Percentiles rank a stretch among this genome's conserved stretches.
Evolutionary conservation across 2,329 filamentous ascomycete genomes (phyloP).

Genomic region (Diaporthe caulivora): DNA sequence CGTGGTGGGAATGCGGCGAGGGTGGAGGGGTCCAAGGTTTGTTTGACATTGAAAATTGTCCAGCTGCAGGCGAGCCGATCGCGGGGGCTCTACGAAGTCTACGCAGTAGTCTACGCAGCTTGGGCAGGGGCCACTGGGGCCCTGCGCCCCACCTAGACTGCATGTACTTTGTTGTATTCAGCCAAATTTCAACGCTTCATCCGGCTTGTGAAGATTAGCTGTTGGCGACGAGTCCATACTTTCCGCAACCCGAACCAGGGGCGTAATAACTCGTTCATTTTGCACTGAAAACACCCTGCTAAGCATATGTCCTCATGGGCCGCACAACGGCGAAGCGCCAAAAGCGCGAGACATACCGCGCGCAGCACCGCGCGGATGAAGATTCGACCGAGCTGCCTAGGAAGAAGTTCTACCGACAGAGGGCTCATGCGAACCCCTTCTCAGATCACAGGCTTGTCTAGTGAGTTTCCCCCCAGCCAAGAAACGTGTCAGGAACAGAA

Average conservation of each 20-base stretch:
- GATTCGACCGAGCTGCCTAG: slow-evolving; percentile 77
- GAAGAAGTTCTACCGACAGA: slow-evolving; percentile 96
- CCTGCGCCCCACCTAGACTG: not conserved
- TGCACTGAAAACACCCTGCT: not conserved
- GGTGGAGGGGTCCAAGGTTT: slow-evolving; percentile 39
- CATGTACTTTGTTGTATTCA: not conserved
- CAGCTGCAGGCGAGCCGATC: slow-evolving; percentile 45
- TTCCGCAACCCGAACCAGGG: not conserved
- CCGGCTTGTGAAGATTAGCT: slow-evolving; percentile 25
- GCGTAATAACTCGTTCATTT: not conserved
- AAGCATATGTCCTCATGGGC: slow-evolving; percentile 11
- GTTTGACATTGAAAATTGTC: slow-evolving; percentile 40
- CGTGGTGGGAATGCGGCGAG: not conserved
- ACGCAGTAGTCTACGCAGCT: too few species aligned
- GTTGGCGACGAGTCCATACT: not conserved
- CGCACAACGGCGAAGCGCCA: slow-evolving; percentile 62
- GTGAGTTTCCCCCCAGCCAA: slow-evolving; percentile 51
- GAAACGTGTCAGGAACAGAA: too few species aligned
- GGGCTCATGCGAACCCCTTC: slow-evolving; percentile 98
- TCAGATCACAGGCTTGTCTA: slow-evolving; percentile 92
- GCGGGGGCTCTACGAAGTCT: slow-evolving; percentile 43
- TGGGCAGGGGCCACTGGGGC: slow-evolving; percentile 24
- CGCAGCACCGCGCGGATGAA: slow-evolving; percentile 61
- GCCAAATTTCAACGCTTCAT: slow-evolving; percentile 32
- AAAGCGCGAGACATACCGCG: slow-evolving; percentile 76